A percentile compares a stretch with the other conserved stretches of the same genome.
phyloP scores from a whole-genome alignment of 169 alveolate genomes.

The Eimeria necatrix region DNA sequence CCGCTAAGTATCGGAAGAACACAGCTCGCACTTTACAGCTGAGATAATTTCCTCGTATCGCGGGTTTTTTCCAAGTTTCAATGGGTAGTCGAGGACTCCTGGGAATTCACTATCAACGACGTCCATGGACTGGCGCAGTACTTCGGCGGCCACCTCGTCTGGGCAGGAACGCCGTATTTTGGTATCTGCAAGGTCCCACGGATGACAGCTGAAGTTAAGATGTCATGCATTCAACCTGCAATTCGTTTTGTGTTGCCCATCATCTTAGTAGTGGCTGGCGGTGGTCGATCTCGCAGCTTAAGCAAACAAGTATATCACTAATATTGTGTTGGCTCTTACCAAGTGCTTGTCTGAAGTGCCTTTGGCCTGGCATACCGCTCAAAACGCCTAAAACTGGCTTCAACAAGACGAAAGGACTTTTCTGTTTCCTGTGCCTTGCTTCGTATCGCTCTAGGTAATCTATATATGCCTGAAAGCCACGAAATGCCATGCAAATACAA shows the following conservation, averaged over 20 bases:
- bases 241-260: no score
- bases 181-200: conserved; percentile 46
- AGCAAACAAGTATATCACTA: no score
- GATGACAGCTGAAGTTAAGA: no score
- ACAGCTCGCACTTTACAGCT: not conserved
- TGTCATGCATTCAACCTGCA: no score
- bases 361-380: conserved; percentile 81
- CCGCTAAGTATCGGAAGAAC: not conserved
- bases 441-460: conserved; percentile 73
- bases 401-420: conserved; percentile 53
- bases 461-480: conserved; percentile 66
- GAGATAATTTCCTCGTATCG: conserved; percentile 40
- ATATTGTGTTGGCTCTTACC: conserved; percentile 6
- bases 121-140: conserved; percentile 47
- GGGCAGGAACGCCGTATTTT: conserved; percentile 56
- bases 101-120: conserved; percentile 69
- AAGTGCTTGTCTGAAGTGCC: conserved; percentile 69
- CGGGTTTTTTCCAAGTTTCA: conserved; percentile 55
- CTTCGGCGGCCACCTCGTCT: conserved; percentile 54
- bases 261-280: no score
- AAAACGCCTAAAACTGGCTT: conserved; percentile 78
- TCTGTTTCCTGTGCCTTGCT: not conserved
- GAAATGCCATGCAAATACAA: not conserved
- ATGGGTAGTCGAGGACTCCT: conserved; percentile 74
- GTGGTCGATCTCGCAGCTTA: no score